These are phyloP conservation scores for Porodaedalea pini DNA, from an alignment of 1,284 basidiomycete species.

Conservation along the genomic window DNA sequence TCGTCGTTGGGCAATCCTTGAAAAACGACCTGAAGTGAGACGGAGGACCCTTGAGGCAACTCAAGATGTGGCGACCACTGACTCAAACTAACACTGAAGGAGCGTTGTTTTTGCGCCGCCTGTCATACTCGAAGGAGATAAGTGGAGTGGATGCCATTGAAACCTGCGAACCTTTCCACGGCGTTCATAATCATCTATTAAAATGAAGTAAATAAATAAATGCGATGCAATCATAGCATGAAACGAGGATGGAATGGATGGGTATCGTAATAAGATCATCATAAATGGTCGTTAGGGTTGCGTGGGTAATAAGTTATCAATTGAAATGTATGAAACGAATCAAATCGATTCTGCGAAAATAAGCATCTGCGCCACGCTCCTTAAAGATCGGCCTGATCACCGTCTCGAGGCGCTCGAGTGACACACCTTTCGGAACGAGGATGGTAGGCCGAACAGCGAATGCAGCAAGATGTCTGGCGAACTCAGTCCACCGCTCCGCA, in stretches of 20 bases:
- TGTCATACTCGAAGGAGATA: neutral
- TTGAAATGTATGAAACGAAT: neutral
- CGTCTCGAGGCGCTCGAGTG: neutral
- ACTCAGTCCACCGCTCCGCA: constrained; percentile 3
- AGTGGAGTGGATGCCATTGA: too few species aligned
- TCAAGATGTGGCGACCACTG: neutral
- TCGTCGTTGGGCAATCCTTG: neutral
- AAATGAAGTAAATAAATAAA: neutral
- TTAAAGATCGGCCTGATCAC: neutral
- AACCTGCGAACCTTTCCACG: too few species aligned
- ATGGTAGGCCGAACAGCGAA: constrained; percentile 6
- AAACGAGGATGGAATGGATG: neutral
- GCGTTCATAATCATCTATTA: neutral
- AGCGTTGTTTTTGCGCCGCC: too few species aligned
- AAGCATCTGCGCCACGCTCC: neutral
- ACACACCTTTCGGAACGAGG: constrained; percentile 5
- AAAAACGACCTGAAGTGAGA: neutral
- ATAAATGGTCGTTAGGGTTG: too few species aligned
- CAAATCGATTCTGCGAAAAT: constrained; percentile 2
- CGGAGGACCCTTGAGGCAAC: neutral
- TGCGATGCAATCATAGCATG: neutral
- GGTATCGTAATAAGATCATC: too few species aligned
- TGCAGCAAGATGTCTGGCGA: constrained; percentile 4
- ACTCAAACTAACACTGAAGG: too few species aligned
- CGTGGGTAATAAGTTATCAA: neutral